Percentiles rank a stretch among this genome's conserved stretches.
Evolutionary conservation across 140 eudicot species (phyloP).

Genomic region (Bidens hawaiensis): DNA sequence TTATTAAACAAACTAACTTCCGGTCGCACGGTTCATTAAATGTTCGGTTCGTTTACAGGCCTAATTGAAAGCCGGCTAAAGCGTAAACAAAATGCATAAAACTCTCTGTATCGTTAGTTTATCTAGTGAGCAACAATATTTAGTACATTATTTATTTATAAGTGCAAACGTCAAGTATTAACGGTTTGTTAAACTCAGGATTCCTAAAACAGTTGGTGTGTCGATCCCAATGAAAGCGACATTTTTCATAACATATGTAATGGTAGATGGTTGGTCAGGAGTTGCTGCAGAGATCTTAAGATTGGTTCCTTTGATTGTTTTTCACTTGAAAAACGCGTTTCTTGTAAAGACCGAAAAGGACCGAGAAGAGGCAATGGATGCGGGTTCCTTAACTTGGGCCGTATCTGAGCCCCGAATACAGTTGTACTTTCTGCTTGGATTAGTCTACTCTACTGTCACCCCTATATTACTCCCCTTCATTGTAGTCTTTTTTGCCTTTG

Average conservation of each 20-base stretch:
- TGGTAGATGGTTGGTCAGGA: conserved; percentile 99
- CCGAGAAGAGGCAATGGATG: conserved; percentile 90
- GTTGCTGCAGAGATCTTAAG: conserved; percentile 94
- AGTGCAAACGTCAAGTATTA: no score
- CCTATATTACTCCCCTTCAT: conserved; percentile 93
- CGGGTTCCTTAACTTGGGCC: conserved; percentile 67
- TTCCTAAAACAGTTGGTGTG: conserved; percentile 84
- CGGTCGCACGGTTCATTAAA: no score
- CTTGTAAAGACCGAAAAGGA: conserved; percentile 85
- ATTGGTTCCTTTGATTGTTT: conserved; percentile 67
- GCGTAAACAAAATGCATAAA: background rate
- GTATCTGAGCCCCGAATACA: conserved; percentile 86
- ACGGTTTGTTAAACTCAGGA: conserved; percentile 47
- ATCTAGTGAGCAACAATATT: background rate
- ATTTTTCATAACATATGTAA: conserved; percentile 72
- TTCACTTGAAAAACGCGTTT: conserved; percentile 84
- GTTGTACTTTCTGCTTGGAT: conserved; percentile 77
- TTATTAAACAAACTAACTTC: no score
- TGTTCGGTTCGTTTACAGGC: no score
- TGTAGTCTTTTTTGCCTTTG: conserved; percentile 73
- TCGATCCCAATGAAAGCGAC: conserved; percentile 96
- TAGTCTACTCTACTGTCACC: conserved; percentile 72
- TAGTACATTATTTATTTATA: background rate
- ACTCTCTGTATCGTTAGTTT: background rate
- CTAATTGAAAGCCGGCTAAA: background rate